Conservation (phyloP, 352 stramenopile genomes). For the Pythium plurisporium region DNA sequence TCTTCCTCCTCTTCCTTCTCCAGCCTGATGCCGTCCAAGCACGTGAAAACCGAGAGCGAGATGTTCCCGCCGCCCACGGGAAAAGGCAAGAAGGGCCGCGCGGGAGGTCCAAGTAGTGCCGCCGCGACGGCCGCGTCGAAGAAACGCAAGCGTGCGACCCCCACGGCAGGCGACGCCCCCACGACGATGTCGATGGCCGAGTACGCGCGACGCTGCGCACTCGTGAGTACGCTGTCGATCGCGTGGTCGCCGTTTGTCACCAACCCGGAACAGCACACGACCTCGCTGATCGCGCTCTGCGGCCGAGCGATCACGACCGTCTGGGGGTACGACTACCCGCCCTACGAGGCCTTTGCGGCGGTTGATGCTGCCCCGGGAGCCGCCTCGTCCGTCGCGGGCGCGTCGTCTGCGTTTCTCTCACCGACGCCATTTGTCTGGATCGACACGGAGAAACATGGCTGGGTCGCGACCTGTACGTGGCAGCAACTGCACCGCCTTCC, state of each 20-base stretch:
- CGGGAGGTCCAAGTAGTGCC: slow-evolving; percentile 11
- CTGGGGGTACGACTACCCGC: slow-evolving; percentile 58
- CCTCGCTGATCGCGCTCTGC: slow-evolving; percentile 63
- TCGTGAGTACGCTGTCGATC: slow-evolving; percentile 59
- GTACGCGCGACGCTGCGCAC: slow-evolving; percentile 51
- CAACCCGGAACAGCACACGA: slow-evolving; percentile 35
- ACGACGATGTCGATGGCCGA: slow-evolving; percentile 38
- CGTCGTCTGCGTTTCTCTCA: slow-evolving; percentile 26
- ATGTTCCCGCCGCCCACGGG: background rate
- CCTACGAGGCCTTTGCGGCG: slow-evolving; percentile 26
- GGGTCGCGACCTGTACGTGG: slow-evolving; percentile 65
- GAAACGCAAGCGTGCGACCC: slow-evolving; percentile 8
- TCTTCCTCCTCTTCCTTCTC: background rate
- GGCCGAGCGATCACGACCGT: slow-evolving; percentile 61
- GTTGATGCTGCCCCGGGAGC: background rate
- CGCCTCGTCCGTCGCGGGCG: background rate
- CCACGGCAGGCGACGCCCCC: background rate
- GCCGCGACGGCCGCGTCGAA: slow-evolving; percentile 21
- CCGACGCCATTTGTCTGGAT: slow-evolving; percentile 44
- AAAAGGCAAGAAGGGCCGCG: slow-evolving; percentile 15
- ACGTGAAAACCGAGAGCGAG: background rate
- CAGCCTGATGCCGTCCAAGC: slow-evolving; percentile 7
- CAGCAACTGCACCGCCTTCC: slow-evolving; percentile 48
- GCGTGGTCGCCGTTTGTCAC: slow-evolving; percentile 71
- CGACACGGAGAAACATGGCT: slow-evolving; percentile 69